Base-by-base conservation (phyloP, 768 basidiomycete species). In the Rhizopogon roseolus region DNA sequence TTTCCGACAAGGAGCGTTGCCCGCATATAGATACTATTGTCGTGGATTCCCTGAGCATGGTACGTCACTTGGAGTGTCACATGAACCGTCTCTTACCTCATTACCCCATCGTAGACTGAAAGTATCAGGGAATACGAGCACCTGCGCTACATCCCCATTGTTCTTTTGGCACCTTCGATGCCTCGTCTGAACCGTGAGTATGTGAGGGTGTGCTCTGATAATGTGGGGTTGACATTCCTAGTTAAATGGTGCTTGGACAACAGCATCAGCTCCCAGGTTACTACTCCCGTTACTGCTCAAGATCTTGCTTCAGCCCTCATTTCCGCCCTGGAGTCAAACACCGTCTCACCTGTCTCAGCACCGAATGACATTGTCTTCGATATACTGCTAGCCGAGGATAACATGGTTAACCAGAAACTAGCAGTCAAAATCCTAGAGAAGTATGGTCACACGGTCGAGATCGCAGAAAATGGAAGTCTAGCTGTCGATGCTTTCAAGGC, bases 201-300 rank as follows among this genome's bases (percentile, higher is more conserved):
- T 50, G 34, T 7, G 43, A 36, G 46, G 46, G 34, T 48, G 46
- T 64, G 25, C 17, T 44, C 37, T n/a, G 11, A 39, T 40, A 36
- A 41, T 44, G 34, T 48, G 46, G 46, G 46, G 46, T 48, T 48
- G 46, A 48, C 46, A 36, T 32, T 48, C 14, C 32, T 69, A 85
- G 93, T 97, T 63, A 96, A 96, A 81, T 94, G 92, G 87, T 97
- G 94, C 67, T 73, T 96, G 50, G 94, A 97, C 71, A 94, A 96
- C 71, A 93, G 93, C 57, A 96, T 99, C 65, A 90, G 88, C 57
- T 90, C 95, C 14, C 93, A 97, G 65, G 85, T 96, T 61, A 97
- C 93, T 1, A 92, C 92, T 1, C 96, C 96, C 6, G 85, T 93
- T 34, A 82, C 84, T 10, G 80, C 88, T 2, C 89, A 93, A 67